Percentiles rank a stretch among this genome's conserved stretches.
These are phyloP conservation scores for Fragilariopsis cylindrus DNA, from an alignment of 108 stramenopile genomes.

Conservation along the genomic window DNA sequence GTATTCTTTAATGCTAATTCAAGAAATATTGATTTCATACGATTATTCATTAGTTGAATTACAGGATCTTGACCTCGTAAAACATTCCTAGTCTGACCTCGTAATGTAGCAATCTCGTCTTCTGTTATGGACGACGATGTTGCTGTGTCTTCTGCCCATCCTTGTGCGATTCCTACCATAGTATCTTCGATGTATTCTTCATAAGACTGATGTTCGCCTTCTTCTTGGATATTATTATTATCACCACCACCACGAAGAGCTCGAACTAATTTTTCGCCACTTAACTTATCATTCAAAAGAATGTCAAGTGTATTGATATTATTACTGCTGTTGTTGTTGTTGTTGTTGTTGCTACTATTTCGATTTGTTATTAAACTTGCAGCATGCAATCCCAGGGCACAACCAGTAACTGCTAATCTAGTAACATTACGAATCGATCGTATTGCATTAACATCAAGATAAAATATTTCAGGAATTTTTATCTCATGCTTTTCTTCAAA, in stretches of 20 bases:
- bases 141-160: slow-evolving; percentile 5
- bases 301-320: too few species aligned
- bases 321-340: too few species aligned
- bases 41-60: slow-evolving; percentile 52
- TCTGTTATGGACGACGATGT: not conserved
- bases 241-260: slow-evolving; percentile 5
- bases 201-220: slow-evolving; percentile 6
- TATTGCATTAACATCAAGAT: slow-evolving; percentile 38
- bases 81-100: slow-evolving; percentile 30
- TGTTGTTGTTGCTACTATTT: too few species aligned
- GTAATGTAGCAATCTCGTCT: slow-evolving; percentile 8
- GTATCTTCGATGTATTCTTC: slow-evolving; percentile 35
- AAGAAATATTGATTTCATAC: slow-evolving; percentile 44
- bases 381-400: slow-evolving; percentile 58
- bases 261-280: slow-evolving; percentile 7
- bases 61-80: slow-evolving; percentile 56
- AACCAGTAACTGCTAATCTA: slow-evolving; percentile 58
- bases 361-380: not conserved
- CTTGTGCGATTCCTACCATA: slow-evolving; percentile 41
- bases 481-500: slow-evolving; percentile 25
- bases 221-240: not conserved
- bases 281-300: too few species aligned
- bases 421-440: slow-evolving; percentile 43
- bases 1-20: not conserved
- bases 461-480: slow-evolving; percentile 57